These are phyloP conservation scores for Boletus rubescentipes DNA, from an alignment of 768 basidiomycete species.

Conservation along the genomic window DNA sequence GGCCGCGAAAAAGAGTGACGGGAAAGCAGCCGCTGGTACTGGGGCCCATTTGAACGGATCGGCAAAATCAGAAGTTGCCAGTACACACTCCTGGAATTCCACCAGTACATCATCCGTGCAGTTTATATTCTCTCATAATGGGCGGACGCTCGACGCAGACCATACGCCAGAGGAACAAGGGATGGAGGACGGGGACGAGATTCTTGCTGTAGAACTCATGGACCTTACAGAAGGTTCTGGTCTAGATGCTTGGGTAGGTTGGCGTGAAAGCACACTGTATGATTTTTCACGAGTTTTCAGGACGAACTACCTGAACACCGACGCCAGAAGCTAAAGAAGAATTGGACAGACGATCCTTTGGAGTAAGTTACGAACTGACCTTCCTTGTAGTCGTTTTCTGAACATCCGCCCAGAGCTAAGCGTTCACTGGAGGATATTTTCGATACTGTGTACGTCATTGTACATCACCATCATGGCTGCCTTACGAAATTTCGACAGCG, in stretches of 20 bases:
- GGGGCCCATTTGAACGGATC: constrained; percentile 45
- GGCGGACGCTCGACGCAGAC: constrained; percentile 74
- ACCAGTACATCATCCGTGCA: constrained; percentile 52
- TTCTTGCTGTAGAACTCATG: constrained; percentile 87
- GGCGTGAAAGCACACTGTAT: neutral
- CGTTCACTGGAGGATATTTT: constrained; percentile 81
- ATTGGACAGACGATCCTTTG: constrained; percentile 72
- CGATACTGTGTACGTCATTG: constrained; percentile 69
- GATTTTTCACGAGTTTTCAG: constrained; percentile 35
- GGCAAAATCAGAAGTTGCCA: constrained; percentile 51
- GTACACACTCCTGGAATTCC: constrained; percentile 42
- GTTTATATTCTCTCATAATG: constrained; percentile 85
- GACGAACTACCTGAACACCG: constrained; percentile 64
- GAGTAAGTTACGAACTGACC: constrained; percentile 52
- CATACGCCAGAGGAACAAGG: constrained; percentile 85
- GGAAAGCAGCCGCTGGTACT: constrained; percentile 27
- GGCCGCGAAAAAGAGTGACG: constrained; percentile 45
- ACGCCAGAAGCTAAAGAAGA: constrained; percentile 73
- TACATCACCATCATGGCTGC: neutral
- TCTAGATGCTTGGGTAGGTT: constrained; percentile 61
- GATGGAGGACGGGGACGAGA: constrained; percentile 87
- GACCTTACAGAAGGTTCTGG: constrained; percentile 74
- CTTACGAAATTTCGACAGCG: constrained; percentile 41
- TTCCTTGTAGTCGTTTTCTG: neutral
- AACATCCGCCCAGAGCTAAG: constrained; percentile 50